Evolutionary conservation across 495 filamentous ascomycete species (phyloP).

Genomic region (Glonium stellatum): DNA sequence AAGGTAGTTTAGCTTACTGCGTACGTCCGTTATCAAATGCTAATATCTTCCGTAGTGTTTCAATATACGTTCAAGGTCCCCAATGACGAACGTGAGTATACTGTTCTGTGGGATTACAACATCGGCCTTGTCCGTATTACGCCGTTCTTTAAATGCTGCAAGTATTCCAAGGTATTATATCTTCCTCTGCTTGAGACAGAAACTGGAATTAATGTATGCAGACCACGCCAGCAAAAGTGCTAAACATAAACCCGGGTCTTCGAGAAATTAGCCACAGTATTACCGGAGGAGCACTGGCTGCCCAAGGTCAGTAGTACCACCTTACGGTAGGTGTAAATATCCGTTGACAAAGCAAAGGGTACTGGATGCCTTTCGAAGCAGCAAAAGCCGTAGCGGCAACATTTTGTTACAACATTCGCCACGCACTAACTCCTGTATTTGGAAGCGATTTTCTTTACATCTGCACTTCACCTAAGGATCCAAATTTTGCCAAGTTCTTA

Average conservation of each 20-base stretch:
- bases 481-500: slow-evolving; percentile 56
- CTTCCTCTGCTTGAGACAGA: background rate
- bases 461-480: slow-evolving; percentile 56
- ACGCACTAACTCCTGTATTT: slow-evolving; percentile 81
- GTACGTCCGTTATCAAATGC: background rate
- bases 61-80: slow-evolving; percentile 80
- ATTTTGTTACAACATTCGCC: slow-evolving; percentile 80
- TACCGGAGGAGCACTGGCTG: slow-evolving; percentile 80
- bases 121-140: slow-evolving; percentile 93
- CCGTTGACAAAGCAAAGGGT: slow-evolving; percentile 52
- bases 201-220: slow-evolving; percentile 30
- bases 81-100: slow-evolving; percentile 58
- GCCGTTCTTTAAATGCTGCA: slow-evolving; percentile 84
- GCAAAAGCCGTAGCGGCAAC: slow-evolving; percentile 78
- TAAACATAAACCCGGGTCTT: slow-evolving; percentile 72
- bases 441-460: slow-evolving; percentile 66
- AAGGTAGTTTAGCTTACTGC: slow-evolving; percentile 52
- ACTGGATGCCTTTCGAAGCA: slow-evolving; percentile 90
- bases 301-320: slow-evolving; percentile 61
- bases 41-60: slow-evolving; percentile 56
- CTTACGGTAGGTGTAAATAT: background rate
- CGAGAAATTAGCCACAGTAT: slow-evolving; percentile 85
- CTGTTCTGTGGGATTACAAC: slow-evolving; percentile 95
- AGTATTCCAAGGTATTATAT: slow-evolving; percentile 67
- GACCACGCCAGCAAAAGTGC: slow-evolving; percentile 80